These are phyloP conservation scores for Periglandula ipomoeae DNA, from an alignment of 2,329 filamentous ascomycete genomes.

Conservation along the genomic window DNA sequence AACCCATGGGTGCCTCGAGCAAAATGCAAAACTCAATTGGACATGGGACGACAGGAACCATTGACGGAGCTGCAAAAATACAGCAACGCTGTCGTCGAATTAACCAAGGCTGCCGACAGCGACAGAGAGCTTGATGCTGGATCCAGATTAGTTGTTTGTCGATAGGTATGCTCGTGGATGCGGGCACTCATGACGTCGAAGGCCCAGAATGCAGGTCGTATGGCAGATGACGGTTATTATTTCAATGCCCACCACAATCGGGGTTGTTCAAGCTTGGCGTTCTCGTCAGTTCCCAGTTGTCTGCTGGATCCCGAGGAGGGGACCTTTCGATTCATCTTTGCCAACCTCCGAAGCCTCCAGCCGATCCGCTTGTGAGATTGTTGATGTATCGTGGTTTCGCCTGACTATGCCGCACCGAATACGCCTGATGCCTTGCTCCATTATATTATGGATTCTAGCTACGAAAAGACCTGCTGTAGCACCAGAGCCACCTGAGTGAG, in stretches of 20 bases:
- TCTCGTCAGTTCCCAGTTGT: background rate
- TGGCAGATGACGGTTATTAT: background rate
- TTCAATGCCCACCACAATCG: background rate
- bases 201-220: slow-evolving; percentile 3
- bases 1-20: background rate
- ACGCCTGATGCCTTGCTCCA: too few relatives aligned
- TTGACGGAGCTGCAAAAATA: background rate
- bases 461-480: too few relatives aligned
- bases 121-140: background rate
- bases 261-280: background rate
- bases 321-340: too few relatives aligned
- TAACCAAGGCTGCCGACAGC: background rate
- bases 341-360: too few relatives aligned
- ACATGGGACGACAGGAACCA: background rate
- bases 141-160: background rate
- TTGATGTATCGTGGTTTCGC: too few relatives aligned
- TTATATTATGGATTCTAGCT: too few relatives aligned
- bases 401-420: too few relatives aligned
- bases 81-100: background rate
- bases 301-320: too few relatives aligned
- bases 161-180: background rate
- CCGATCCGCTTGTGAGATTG: too few relatives aligned
- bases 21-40: background rate
- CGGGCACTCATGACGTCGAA: slow-evolving; percentile 14
- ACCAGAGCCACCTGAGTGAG: too few relatives aligned